A percentile compares a stretch with the other conserved stretches of the same genome.
Conservation (phyloP, 371 early-diverging fungal genomes). For the Mucor velutinosus region DNA sequence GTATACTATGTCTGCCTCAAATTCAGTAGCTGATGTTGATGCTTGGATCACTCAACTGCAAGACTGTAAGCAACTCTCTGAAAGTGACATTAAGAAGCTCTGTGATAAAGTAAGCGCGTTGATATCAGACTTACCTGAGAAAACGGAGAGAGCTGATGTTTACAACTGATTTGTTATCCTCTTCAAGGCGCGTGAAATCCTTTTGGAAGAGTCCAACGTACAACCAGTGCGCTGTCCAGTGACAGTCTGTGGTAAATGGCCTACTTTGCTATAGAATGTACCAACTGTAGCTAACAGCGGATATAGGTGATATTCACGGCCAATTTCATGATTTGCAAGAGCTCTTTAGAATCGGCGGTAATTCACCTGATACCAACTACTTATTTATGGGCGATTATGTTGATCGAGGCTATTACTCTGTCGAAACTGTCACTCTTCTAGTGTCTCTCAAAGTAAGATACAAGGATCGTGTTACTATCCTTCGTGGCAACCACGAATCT, state of each 20-base stretch:
- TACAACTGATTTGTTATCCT: not conserved
- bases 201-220: constrained; percentile 94
- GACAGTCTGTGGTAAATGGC: constrained; percentile 85
- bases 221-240: constrained; percentile 96
- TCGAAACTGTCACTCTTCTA: constrained; percentile 96
- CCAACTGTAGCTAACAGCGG: not conserved
- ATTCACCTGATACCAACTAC: constrained; percentile 97
- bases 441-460: constrained; percentile 94
- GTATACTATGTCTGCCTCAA: constrained; percentile 39
- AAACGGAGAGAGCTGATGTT: not conserved
- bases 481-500: constrained; percentile 99
- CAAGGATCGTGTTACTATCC: constrained; percentile 95
- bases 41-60: constrained; percentile 90
- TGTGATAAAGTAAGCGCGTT: constrained; percentile 82
- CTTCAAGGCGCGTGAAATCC: constrained; percentile 83
- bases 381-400: constrained; percentile 99
- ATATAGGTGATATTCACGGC: constrained; percentile 90
- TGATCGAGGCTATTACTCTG: constrained; percentile 98
- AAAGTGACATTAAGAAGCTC: constrained; percentile 92
- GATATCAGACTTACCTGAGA: not conserved
- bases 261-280: constrained; percentile 10
- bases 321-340: constrained; percentile 99
- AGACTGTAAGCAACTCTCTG: constrained; percentile 90
- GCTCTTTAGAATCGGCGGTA: constrained; percentile 97
- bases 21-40: constrained; percentile 64